Evolutionary conservation across 1,139 yeast genomes (phyloP).

Genomic region (Yamadazyma sp.): DNA sequence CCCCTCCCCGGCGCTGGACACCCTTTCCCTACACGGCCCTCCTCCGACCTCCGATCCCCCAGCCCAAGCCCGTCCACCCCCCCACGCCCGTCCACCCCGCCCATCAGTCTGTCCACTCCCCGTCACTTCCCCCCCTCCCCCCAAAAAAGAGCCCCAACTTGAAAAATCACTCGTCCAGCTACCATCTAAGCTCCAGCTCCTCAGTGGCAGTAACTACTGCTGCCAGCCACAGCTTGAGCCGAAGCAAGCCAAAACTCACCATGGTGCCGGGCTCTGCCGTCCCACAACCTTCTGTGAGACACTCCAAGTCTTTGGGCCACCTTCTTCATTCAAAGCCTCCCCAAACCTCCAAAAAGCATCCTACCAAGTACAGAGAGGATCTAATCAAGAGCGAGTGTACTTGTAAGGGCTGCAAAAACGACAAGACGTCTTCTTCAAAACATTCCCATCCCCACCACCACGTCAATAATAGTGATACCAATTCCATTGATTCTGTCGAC

Average conservation of each 20-base stretch:
- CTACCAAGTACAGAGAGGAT: conserved; percentile 14
- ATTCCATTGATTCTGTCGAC: conserved; percentile 19
- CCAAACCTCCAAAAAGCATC: conserved; percentile 6
- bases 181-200: conserved; percentile 4
- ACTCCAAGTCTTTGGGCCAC: conserved; percentile 11
- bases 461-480: conserved; percentile 11
- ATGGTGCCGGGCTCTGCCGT: not conserved
- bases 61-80: too few relatives aligned
- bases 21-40: too few relatives aligned
- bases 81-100: too few relatives aligned
- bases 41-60: too few relatives aligned
- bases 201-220: conserved; percentile 2
- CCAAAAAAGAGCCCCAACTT: not conserved
- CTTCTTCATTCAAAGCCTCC: conserved; percentile 7
- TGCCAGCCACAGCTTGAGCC: not conserved
- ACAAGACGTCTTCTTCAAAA: conserved; percentile 6
- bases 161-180: conserved; percentile 5
- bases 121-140: not conserved
- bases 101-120: not conserved
- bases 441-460: conserved; percentile 9
- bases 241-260: not conserved
- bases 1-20: too few relatives aligned
- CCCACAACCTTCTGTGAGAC: conserved; percentile 8
- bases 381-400: conserved; percentile 14
- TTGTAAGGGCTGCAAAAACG: conserved; percentile 15